Conservation (phyloP, 176 grass and related monocot genomes). For the Phragmites australis region DNA sequence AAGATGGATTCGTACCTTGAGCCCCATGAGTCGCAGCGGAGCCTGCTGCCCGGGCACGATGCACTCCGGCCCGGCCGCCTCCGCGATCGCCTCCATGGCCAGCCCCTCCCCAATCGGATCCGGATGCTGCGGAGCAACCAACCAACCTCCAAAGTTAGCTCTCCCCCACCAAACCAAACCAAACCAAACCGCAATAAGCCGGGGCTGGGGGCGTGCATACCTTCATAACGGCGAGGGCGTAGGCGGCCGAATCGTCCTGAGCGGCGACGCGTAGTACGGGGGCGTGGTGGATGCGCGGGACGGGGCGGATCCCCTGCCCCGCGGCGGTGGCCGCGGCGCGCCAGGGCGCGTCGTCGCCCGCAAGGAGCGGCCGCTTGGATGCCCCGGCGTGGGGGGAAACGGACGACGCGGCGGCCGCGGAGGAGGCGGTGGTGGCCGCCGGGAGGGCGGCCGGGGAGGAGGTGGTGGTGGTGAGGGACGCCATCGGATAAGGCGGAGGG, state of each 20-base stretch:
- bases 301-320: constrained; percentile 44
- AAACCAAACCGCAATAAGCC: background rate
- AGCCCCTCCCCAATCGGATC: constrained; percentile 87
- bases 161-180: constrained; percentile 15
- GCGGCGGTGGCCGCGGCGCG: constrained; percentile 52
- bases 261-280: constrained; percentile 66
- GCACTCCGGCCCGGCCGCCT: constrained; percentile 92
- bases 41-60: constrained; percentile 82
- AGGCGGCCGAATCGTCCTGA: constrained; percentile 57
- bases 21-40: constrained; percentile 80
- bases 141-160: constrained; percentile 6
- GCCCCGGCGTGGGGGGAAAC: constrained; percentile 40
- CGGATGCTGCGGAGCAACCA: constrained; percentile 61
- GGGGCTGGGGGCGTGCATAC: background rate
- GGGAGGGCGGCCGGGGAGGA: constrained; percentile 47
- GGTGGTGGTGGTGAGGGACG: constrained; percentile 58
- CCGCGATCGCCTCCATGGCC: constrained; percentile 82
- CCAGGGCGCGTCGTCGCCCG: constrained; percentile 93
- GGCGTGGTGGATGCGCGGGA: constrained; percentile 81
- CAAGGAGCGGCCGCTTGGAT: constrained; percentile 64
- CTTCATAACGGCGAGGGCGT: constrained; percentile 97
- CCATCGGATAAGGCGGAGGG: constrained; percentile 51
- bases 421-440: constrained; percentile 41
- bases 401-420: constrained; percentile 26
- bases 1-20: constrained; percentile 64